phyloP scores from a whole-genome alignment of 202 grass and related monocot genomes.

The Bolboschoenoplectus hybrid region DNA sequence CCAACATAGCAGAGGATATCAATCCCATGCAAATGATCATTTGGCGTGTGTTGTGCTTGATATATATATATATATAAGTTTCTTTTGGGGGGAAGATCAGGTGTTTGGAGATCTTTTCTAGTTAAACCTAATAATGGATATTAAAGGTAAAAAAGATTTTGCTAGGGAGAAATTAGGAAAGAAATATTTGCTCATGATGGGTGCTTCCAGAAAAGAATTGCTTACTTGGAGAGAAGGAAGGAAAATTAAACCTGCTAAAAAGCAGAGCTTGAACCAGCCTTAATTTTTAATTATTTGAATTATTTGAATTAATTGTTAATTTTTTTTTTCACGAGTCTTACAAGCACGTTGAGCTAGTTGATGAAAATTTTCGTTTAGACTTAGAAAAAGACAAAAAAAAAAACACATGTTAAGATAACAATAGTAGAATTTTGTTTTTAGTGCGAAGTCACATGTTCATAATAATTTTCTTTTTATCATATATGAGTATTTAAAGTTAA shows the following conservation, averaged over 20 bases:
- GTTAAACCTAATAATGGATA: background rate
- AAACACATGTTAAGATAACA: no score
- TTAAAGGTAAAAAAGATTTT: no score
- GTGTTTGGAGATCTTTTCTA: background rate
- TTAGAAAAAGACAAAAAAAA: no score
- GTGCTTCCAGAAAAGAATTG: background rate
- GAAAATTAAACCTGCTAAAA: background rate
- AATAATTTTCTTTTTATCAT: no score
- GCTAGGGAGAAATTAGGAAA: background rate
- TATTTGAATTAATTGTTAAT: background rate
- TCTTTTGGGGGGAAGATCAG: background rate
- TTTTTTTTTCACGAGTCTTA: no score
- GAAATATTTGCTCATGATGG: background rate
- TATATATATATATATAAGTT: background rate
- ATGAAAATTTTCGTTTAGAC: no score
- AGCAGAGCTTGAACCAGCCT: background rate
- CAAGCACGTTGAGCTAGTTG: no score
- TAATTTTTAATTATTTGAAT: background rate
- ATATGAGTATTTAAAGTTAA: no score
- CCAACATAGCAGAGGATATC: no score
- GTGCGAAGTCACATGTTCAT: no score
- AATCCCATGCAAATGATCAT: background rate
- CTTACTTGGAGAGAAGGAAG: background rate
- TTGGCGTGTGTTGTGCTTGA: background rate
- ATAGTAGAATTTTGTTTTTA: no score